Evolutionary conservation across 2,329 filamentous ascomycete genomes (phyloP).

Genomic region (Beauveria caledonica): DNA sequence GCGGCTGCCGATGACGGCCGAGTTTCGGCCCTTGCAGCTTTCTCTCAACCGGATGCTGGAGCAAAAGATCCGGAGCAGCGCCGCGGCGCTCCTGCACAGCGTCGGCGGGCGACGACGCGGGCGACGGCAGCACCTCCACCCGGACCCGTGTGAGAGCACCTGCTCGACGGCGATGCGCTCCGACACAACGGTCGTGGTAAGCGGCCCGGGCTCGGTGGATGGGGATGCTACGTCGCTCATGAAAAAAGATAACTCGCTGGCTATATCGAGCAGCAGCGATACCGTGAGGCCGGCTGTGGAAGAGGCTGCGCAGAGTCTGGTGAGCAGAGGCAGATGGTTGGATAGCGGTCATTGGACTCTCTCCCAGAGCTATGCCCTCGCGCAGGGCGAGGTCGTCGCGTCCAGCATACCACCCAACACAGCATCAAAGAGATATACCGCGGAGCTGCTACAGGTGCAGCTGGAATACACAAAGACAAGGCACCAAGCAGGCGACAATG

Average conservation of each 20-base stretch:
- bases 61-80: neutral
- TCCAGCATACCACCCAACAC: neutral
- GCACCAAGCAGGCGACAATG: no score
- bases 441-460: neutral
- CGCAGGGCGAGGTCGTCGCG: neutral
- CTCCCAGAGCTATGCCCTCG: neutral
- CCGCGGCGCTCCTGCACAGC: neutral
- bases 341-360: neutral
- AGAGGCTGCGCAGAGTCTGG: neutral
- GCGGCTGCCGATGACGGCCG: neutral
- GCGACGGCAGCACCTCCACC: neutral
- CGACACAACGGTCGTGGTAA: neutral
- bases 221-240: no score
- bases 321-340: no score
- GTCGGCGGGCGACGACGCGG: neutral
- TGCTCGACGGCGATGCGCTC: neutral
- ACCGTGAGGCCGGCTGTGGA: no score
- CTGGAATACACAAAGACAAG: conserved; percentile 1
- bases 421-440: neutral
- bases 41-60: neutral
- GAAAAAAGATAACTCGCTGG: no score
- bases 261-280: neutral
- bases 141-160: neutral
- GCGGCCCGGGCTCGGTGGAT: no score
- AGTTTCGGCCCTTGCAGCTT: neutral